Conservation (phyloP, 352 stramenopile genomes). For the Pythium apleroticum region DNA sequence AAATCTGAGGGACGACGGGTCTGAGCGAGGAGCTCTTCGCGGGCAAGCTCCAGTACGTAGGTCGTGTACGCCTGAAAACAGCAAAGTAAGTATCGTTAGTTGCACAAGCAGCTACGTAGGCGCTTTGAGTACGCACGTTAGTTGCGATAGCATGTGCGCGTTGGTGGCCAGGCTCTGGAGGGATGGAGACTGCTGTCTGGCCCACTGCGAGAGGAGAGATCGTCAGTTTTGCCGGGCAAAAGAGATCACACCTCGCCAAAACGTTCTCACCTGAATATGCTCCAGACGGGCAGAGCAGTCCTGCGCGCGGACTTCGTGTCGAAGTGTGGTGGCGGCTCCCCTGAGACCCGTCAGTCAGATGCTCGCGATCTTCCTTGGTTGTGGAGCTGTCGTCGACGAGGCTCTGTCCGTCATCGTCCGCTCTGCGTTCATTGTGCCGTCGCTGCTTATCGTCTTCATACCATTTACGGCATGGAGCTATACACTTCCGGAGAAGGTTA, state of each 20-base stretch:
- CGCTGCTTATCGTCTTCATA: not conserved
- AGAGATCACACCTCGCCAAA: too few species aligned
- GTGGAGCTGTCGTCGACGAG: not conserved
- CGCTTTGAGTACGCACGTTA: constrained; percentile 1
- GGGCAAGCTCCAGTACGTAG: constrained; percentile 30
- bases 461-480: not conserved
- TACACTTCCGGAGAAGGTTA: not conserved
- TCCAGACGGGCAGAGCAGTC: constrained; percentile 25
- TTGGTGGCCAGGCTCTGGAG: constrained; percentile 31
- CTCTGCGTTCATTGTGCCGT: not conserved
- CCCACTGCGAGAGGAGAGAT: constrained; percentile 8
- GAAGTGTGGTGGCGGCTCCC: not conserved
- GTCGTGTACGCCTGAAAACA: constrained; percentile 33
- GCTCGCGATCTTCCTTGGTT: not conserved
- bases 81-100: not conserved
- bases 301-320: not conserved
- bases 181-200: constrained; percentile 32
- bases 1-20: constrained; percentile 12
- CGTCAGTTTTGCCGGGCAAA: not conserved
- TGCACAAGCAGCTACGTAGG: not conserved
- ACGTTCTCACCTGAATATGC: constrained; percentile 21
- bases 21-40: constrained; percentile 28
- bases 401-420: not conserved
- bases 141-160: constrained; percentile 25
- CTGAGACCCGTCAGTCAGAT: not conserved